Base-by-base conservation (phyloP, 345 rosid species). In the Chamaenerion angustifolium region DNA sequence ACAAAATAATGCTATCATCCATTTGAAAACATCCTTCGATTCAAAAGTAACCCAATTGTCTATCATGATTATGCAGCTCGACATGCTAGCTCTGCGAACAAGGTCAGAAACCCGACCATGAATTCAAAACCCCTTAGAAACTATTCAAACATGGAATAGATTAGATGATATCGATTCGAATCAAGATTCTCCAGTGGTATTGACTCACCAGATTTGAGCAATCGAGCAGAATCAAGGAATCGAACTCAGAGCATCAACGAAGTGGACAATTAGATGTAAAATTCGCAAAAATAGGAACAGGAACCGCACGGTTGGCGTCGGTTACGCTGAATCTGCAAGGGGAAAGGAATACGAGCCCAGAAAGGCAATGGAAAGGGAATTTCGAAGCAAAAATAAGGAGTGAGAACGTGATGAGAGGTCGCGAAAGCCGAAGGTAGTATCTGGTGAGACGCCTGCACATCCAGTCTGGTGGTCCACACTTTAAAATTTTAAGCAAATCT, bases 321-420 rank as follows among this genome's bases (percentile, higher is more conserved):
- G 56, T 21, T 14, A 11, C 46, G 13, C 9, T 19, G 17, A 53
- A 8, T 35, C 56, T 7, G 16, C 16, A 12, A 17, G 37, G 23
- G 8, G 10, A 31, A 56, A 56, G 52, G 52, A 52, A 45, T 51
- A 55, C 16, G 59, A 55, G 45, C 59, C 58, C 51, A 45, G 16
- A 4, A 16, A 8, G 48, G 16, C 40, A 31, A 27, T 13, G 13
- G 19, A 10, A 6, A 8, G 6, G 2, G 42, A 52, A 40, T 19
- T 17, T 16, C 53, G 17, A 16, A 2, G 49, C 12, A 43, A 49
- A 31, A 48, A 40, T 15, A 42, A 45, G 52, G 54, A 48, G 45
- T 1, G 48, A 54, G 48, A 49, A 12, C 8, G 19, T 31, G 37
- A 46, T 0, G 37, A 12, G 41, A 49, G 42, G 47, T 41, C 35